A percentile compares a stretch with the other conserved stretches of the same genome.
Evolutionary conservation across 345 rosid species (phyloP).

Genomic region (Combretum micranthum): DNA sequence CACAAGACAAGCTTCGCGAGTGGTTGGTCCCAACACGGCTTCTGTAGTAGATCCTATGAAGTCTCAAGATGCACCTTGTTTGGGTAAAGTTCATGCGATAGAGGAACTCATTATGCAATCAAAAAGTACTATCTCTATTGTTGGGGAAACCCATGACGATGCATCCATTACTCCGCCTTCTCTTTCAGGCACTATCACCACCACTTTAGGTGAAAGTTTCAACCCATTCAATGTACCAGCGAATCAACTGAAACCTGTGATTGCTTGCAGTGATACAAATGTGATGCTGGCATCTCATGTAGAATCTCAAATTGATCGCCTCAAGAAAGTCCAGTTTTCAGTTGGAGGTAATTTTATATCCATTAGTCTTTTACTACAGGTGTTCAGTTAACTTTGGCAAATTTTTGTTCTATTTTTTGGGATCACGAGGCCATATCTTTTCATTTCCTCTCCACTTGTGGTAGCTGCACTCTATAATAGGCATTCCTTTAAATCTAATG

Average conservation of each 20-base stretch:
- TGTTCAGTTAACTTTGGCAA: too few relatives aligned
- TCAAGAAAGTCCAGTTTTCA: slow-evolving; percentile 49
- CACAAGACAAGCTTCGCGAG: slow-evolving; percentile 31
- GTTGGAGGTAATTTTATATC: slow-evolving; percentile 28
- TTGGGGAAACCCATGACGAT: slow-evolving; percentile 45
- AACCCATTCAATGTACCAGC: slow-evolving; percentile 26
- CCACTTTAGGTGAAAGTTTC: slow-evolving; percentile 32
- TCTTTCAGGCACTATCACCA: slow-evolving; percentile 34
- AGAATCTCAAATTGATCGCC: slow-evolving; percentile 34
- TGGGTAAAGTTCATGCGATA: slow-evolving; percentile 22
- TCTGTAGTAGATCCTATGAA: slow-evolving; percentile 20
- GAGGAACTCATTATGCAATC: slow-evolving; percentile 29
- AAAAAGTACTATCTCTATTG: slow-evolving; percentile 23
- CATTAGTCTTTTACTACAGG: slow-evolving; percentile 42
- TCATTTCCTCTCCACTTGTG: slow-evolving; percentile 4
- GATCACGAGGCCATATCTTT: slow-evolving; percentile 1
- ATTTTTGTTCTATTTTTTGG: slow-evolving; percentile 7
- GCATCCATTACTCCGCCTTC: slow-evolving; percentile 49
- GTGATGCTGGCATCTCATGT: slow-evolving; percentile 17
- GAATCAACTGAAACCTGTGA: slow-evolving; percentile 19
- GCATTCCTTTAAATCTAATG: slow-evolving; percentile 34
- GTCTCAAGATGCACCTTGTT: slow-evolving; percentile 31
- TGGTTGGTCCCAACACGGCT: slow-evolving; percentile 16
- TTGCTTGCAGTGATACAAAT: slow-evolving; percentile 27
- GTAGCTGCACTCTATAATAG: slow-evolving; percentile 10